A percentile compares a stretch with the other conserved stretches of the same genome.
phyloP scores from a whole-genome alignment of 805 yeast genomes.

The Saccharomycopsis babjevae region DNA sequence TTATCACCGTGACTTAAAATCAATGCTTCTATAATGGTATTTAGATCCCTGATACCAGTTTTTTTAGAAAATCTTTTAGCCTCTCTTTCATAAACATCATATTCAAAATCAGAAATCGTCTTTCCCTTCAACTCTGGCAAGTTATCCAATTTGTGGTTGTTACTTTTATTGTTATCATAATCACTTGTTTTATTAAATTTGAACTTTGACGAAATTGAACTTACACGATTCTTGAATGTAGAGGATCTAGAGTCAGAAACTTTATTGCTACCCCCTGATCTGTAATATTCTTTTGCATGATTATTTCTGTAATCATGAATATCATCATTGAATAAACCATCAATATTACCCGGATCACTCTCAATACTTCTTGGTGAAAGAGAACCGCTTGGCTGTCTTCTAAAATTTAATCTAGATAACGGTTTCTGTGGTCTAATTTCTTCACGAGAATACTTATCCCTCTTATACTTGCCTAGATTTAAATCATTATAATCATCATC shows the following conservation, averaged over 20 bases:
- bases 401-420: not conserved
- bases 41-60: constrained; percentile 49
- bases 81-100: constrained; percentile 39
- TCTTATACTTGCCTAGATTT: not conserved
- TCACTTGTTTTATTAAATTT: not conserved
- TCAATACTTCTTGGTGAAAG: constrained; percentile 10
- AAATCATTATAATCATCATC: constrained; percentile 5
- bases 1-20: constrained; percentile 49
- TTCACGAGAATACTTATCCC: not conserved
- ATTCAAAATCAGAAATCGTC: constrained; percentile 43
- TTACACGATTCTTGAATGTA: not conserved
- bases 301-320: constrained; percentile 4
- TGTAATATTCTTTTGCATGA: constrained; percentile 12
- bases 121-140: constrained; percentile 39
- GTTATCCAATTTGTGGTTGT: not conserved
- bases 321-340: constrained; percentile 11
- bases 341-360: constrained; percentile 8
- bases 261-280: constrained; percentile 5
- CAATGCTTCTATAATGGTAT: constrained; percentile 55
- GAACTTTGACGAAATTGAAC: constrained; percentile 4
- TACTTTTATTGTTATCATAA: not conserved
- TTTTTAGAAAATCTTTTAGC: constrained; percentile 37
- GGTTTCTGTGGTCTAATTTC: not conserved
- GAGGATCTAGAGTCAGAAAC: constrained; percentile 3
- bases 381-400: constrained; percentile 7